Conservation (phyloP, 805 yeast species). For the Wickerhamiella cacticola region DNA sequence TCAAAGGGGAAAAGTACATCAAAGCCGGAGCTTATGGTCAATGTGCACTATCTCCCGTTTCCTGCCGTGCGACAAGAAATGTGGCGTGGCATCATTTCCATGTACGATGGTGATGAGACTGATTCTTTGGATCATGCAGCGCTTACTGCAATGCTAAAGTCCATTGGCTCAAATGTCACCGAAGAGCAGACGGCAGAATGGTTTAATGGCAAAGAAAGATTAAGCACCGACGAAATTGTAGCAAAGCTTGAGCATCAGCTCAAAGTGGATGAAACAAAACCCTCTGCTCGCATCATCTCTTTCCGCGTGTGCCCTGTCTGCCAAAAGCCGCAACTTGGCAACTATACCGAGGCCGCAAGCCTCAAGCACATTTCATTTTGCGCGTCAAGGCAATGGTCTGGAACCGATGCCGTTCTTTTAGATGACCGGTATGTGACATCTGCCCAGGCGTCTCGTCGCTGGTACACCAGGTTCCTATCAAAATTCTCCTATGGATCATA, state of each 20-base stretch:
- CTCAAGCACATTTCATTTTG: conserved; percentile 85
- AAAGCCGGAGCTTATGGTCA: conserved; percentile 46
- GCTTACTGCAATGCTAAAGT: conserved; percentile 50
- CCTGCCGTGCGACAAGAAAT: conserved; percentile 49
- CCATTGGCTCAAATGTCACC: conserved; percentile 43
- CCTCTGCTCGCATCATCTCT: conserved; percentile 38
- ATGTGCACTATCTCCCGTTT: conserved; percentile 59
- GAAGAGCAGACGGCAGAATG: conserved; percentile 25
- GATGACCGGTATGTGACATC: conserved; percentile 65
- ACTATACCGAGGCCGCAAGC: conserved; percentile 34
- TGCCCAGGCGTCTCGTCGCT: conserved; percentile 69
- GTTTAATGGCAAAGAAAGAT: conserved; percentile 26
- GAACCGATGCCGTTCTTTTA: conserved; percentile 45
- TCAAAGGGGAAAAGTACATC: conserved; percentile 22
- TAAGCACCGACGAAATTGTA: conserved; percentile 44
- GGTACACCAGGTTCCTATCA: conserved; percentile 76
- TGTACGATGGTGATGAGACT: conserved; percentile 37
- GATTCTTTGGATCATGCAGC: conserved; percentile 45
- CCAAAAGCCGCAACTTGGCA: conserved; percentile 42
- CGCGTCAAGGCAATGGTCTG: conserved; percentile 62
- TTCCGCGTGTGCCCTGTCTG: conserved; percentile 75
- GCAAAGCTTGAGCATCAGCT: conserved; percentile 38
- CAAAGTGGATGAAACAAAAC: conserved; percentile 12
- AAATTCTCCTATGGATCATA: conserved; percentile 83
- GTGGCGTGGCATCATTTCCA: conserved; percentile 52